A percentile compares a stretch with the other conserved stretches of the same genome.
phyloP scores from a whole-genome alignment of 2,329 filamentous ascomycete species.

The Colletotrichum abscissum region DNA sequence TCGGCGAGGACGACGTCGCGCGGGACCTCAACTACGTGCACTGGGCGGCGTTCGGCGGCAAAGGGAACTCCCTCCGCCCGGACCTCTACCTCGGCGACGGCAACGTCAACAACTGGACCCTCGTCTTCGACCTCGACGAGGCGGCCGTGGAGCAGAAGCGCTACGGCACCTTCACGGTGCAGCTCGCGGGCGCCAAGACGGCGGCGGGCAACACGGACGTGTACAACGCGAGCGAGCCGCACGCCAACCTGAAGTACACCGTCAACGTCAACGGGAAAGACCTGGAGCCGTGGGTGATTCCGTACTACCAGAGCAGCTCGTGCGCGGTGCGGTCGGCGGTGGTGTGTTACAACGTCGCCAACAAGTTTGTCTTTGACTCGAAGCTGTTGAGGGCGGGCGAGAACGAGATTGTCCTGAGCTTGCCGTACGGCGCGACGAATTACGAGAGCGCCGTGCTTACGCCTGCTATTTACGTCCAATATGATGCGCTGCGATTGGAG shows the following conservation, averaged over 20 bases:
- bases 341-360: slow-evolving; percentile 67
- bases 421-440: slow-evolving; percentile 67
- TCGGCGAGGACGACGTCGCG: slow-evolving; percentile 59
- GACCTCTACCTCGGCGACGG: slow-evolving; percentile 52
- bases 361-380: slow-evolving; percentile 66
- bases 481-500: slow-evolving; percentile 70
- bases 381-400: slow-evolving; percentile 56
- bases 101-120: slow-evolving; percentile 66
- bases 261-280: slow-evolving; percentile 48
- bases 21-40: slow-evolving; percentile 70
- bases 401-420: slow-evolving; percentile 64
- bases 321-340: slow-evolving; percentile 69
- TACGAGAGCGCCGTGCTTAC: slow-evolving; percentile 66
- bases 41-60: slow-evolving; percentile 69
- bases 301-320: slow-evolving; percentile 67
- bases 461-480: slow-evolving; percentile 67
- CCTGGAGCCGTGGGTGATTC: slow-evolving; percentile 63
- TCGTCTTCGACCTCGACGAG: slow-evolving; percentile 56
- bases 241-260: slow-evolving; percentile 60
- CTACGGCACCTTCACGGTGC: slow-evolving; percentile 69
- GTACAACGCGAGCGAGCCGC: slow-evolving; percentile 61
- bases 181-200: slow-evolving; percentile 72
- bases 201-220: slow-evolving; percentile 70
- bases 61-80: slow-evolving; percentile 56
- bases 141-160: slow-evolving; percentile 53